A percentile compares a stretch with the other conserved stretches of the same genome.
Conservation (phyloP, 108 stramenopile genomes). For the Skeletonema tropicum region DNA sequence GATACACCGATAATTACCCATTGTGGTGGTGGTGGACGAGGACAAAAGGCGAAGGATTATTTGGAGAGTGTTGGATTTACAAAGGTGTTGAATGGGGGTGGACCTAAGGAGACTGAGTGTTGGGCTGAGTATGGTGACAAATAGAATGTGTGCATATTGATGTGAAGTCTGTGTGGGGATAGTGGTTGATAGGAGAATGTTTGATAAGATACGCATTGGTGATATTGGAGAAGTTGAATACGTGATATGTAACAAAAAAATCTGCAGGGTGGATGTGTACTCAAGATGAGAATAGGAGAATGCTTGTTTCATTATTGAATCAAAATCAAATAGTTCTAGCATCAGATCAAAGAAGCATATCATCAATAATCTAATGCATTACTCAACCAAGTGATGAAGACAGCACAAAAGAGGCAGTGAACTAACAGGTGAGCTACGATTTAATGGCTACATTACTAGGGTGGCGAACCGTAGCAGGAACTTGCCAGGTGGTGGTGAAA, state of each 20-base stretch:
- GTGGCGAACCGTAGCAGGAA: too few species aligned
- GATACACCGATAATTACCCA: conserved; percentile 90
- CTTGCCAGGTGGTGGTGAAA: too few species aligned
- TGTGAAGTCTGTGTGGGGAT: not conserved
- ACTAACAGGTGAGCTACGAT: too few species aligned
- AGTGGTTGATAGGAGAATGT: not conserved
- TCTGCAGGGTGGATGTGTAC: too few species aligned
- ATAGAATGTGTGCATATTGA: conserved; percentile 35
- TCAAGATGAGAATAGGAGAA: too few species aligned
- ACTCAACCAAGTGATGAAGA: not conserved
- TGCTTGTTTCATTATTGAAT: too few species aligned
- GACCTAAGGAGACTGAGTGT: conserved; percentile 86
- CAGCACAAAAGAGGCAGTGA: too few species aligned
- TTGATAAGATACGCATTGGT: too few species aligned
- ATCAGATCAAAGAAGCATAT: too few species aligned
- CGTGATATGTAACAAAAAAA: not conserved
- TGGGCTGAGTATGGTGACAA: conserved; percentile 83
- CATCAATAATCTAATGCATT: not conserved
- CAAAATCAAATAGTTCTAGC: too few species aligned
- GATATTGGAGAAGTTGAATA: not conserved
- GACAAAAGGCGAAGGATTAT: conserved; percentile 87
- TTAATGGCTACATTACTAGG: too few species aligned
- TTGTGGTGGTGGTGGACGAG: conserved; percentile 88
- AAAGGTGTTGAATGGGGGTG: conserved; percentile 90
- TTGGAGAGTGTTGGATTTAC: conserved; percentile 78